Evolutionary conservation across 345 rosid species (phyloP).

Genomic region (Populus nigra): DNA sequence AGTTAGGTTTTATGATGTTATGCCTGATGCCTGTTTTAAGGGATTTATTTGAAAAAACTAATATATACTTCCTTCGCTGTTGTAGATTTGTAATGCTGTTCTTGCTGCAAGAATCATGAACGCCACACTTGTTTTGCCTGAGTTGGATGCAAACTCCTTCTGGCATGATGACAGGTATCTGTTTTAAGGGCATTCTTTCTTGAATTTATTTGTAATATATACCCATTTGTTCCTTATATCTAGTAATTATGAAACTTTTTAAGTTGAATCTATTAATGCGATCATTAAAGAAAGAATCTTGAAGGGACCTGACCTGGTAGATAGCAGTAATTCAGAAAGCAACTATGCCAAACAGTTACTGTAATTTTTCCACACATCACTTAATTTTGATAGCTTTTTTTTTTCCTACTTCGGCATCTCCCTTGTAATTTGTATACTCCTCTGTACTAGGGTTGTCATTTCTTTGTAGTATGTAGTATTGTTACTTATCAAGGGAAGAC

Average conservation of each 20-base stretch:
- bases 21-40: background rate
- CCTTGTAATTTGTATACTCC: background rate
- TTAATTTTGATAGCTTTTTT: background rate
- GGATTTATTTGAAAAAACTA: constrained; percentile 1
- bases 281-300: background rate
- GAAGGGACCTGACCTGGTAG: background rate
- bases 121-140: constrained; percentile 96
- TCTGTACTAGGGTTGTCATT: background rate
- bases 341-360: background rate
- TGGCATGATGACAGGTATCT: constrained; percentile 97
- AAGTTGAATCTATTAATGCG: background rate
- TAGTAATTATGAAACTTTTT: background rate
- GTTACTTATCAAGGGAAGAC: background rate
- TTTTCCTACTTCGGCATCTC: background rate
- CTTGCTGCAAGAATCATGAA: constrained; percentile 99
- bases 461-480: background rate
- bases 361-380: background rate
- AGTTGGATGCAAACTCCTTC: constrained; percentile 94
- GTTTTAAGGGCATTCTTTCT: constrained; percentile 3
- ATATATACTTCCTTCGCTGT: constrained; percentile 18
- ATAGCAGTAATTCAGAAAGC: background rate
- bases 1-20: background rate
- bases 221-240: background rate
- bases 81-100: constrained; percentile 95
- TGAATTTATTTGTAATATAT: background rate